Base-by-base conservation (phyloP, 805 yeast species). In the Saturnispora besseyi region DNA sequence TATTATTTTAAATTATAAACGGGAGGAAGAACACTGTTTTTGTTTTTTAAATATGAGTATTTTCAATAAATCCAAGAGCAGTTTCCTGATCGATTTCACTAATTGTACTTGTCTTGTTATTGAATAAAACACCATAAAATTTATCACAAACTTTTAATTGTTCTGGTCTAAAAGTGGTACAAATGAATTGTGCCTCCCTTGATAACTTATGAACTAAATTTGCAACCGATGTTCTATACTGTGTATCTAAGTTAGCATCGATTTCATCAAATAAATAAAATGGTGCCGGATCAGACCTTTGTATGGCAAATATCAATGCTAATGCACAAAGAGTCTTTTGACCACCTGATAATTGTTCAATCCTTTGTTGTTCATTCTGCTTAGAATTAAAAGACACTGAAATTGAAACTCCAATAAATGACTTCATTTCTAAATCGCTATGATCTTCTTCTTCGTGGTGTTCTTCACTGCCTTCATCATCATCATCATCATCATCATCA, bases 261-360 rank as follows among this genome's bases (percentile, higher is more conserved):
- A 93, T 84, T 69, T 93, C 99, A 66, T 93, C 99, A 65, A 93
- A 91, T 44, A 93, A 67, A 62, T 93, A 93, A 64, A 93, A 93
- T 45, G 98, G 97, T 8, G 97, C 97, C 10, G 98, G 98, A 58
- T 93, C 98, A 55, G 95, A 87, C 61, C 78, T 81, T 69, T 93
- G 99, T 52, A 91, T 87, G 4, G 99, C 97, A 51, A 93, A 74
- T 56, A 93, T 90, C 46, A 93, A 75, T 0, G 98, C 90, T 57
- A 93, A 81, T 0, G 99, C 98, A 71, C 98, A 90, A n/a, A 93
- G 71, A 0, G 97, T 86, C 63, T 91, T 91, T 62, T 93, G 99
- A 10, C 99, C 99, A 38, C 99, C 99, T 1, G 96, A 87, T 15
- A 93, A 72, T 62, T 90, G 97, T 62, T 88, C 96, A 50, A 91